Evolutionary conservation across 2,329 filamentous ascomycete genomes (phyloP).

Genomic region (Colletotrichum coccodes): DNA sequence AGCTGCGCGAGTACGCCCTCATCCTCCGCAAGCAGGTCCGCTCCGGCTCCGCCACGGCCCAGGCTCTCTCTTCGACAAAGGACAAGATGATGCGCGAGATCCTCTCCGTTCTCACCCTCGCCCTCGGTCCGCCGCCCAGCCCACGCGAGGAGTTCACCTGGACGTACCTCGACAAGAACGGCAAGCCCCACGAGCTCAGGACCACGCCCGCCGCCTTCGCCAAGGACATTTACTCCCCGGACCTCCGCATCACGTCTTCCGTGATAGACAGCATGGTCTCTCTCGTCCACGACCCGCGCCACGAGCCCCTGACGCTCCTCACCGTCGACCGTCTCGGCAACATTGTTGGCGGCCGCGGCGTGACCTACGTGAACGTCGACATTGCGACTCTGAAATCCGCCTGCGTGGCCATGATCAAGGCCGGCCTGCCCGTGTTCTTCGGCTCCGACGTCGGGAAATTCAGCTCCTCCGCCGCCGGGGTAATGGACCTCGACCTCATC

Average conservation of each 20-base stretch:
- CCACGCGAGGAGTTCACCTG: conserved; percentile 78
- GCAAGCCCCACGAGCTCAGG: conserved; percentile 69
- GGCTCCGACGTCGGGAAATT: conserved; percentile 90
- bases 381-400: conserved; percentile 78
- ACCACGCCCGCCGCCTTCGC: conserved; percentile 79
- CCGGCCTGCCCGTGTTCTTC: conserved; percentile 87
- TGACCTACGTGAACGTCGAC: conserved; percentile 86
- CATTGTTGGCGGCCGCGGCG: conserved; percentile 77
- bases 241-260: conserved; percentile 66
- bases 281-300: conserved; percentile 86
- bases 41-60: conserved; percentile 42
- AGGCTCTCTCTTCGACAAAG: conserved; percentile 64
- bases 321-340: conserved; percentile 85
- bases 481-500: conserved; percentile 83
- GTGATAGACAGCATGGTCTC: conserved; percentile 79
- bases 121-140: conserved; percentile 81
- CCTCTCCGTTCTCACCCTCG: conserved; percentile 82
- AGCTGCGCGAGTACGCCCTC: conserved; percentile 88
- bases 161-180: conserved; percentile 79
- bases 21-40: conserved; percentile 69
- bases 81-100: conserved; percentile 82
- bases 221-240: conserved; percentile 70
- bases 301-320: conserved; percentile 76
- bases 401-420: conserved; percentile 80
- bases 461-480: conserved; percentile 72